Percentiles rank a stretch among this genome's conserved stretches.
Evolutionary conservation across 2,329 filamentous ascomycete genomes (phyloP).

Genomic region (Chlorencoelia australis): DNA sequence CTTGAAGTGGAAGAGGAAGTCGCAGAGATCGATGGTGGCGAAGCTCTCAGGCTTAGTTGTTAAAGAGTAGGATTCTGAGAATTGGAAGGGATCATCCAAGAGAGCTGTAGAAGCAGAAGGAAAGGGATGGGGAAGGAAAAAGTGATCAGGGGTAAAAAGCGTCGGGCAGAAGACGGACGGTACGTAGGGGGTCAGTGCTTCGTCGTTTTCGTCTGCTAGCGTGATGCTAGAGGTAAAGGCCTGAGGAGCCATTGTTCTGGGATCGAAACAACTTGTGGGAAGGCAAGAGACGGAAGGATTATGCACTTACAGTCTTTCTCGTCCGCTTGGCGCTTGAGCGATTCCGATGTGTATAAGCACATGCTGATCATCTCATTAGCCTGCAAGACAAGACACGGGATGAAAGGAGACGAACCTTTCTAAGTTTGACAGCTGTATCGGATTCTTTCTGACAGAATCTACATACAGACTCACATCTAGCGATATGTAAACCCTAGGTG

Average conservation of each 20-base stretch:
- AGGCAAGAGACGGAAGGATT: not conserved
- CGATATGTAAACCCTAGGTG: conserved; percentile 20
- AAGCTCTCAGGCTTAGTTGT: conserved; percentile 22
- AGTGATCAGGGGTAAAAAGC: conserved; percentile 19
- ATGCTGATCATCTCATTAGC: conserved; percentile 13
- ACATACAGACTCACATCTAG: conserved; percentile 23
- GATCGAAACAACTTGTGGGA: not conserved
- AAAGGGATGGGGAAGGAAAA: conserved; percentile 20
- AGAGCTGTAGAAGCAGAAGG: no score
- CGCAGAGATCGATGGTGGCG: conserved; percentile 21
- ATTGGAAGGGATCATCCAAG: no score
- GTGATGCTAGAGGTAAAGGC: conserved; percentile 4
- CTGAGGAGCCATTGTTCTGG: not conserved
- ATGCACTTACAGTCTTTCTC: conserved; percentile 20
- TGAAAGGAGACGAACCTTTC: conserved; percentile 17
- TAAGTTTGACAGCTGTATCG: conserved; percentile 23
- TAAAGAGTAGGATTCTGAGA: conserved; percentile 20
- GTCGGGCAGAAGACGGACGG: conserved; percentile 7
- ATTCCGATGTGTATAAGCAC: conserved; percentile 24
- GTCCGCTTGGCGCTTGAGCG: conserved; percentile 21
- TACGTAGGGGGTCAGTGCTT: not conserved
- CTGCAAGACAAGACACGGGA: not conserved
- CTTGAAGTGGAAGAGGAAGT: conserved; percentile 8
- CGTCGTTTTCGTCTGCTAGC: conserved; percentile 1
- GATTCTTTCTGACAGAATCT: conserved; percentile 25